Conservation (phyloP, 495 filamentous ascomycete species). For the Lasiosphaeria miniovina region DNA sequence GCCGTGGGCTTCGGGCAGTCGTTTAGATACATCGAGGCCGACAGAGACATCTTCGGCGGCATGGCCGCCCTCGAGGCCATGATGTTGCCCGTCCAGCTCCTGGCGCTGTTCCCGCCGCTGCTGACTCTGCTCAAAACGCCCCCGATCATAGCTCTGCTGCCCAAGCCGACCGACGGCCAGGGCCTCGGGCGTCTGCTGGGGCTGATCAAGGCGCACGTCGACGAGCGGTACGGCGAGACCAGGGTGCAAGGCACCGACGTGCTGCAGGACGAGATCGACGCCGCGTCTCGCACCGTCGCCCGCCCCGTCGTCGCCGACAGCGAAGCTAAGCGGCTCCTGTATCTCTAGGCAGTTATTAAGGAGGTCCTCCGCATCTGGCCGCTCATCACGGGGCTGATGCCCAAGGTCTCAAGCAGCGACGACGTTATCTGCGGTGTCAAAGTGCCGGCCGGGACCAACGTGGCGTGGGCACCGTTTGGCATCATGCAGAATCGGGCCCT, state of each 20-base stretch:
- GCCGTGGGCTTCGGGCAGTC: slow-evolving; percentile 37
- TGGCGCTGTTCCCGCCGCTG: slow-evolving; percentile 4
- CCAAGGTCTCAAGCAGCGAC: slow-evolving; percentile 20
- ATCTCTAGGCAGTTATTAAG: slow-evolving; percentile 45
- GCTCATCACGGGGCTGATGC: slow-evolving; percentile 35
- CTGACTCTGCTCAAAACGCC: slow-evolving; percentile 1
- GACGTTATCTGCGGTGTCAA: slow-evolving; percentile 16
- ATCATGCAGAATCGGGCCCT: slow-evolving; percentile 49
- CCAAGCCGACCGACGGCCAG: slow-evolving; percentile 2
- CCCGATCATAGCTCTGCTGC: background rate
- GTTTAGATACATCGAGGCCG: slow-evolving; percentile 36
- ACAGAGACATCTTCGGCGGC: slow-evolving; percentile 34
- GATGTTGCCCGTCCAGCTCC: slow-evolving; percentile 1
- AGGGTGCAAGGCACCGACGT: slow-evolving; percentile 11
- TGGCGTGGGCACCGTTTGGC: slow-evolving; percentile 20
- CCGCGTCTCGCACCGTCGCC: slow-evolving; percentile 5
- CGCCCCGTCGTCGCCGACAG: slow-evolving; percentile 13
- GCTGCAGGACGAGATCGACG: slow-evolving; percentile 46
- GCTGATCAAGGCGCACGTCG: slow-evolving; percentile 9
- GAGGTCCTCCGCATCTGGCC: slow-evolving; percentile 46
- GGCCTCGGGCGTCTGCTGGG: slow-evolving; percentile 8
- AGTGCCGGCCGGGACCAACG: slow-evolving; percentile 18
- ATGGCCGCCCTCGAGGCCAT: slow-evolving; percentile 14
- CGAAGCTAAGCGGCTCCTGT: slow-evolving; percentile 37
- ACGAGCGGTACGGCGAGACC: slow-evolving; percentile 11